Evolutionary conservation across 1,284 basidiomycete species (phyloP).

Genomic region (Apiotrichum gamsii): DNA sequence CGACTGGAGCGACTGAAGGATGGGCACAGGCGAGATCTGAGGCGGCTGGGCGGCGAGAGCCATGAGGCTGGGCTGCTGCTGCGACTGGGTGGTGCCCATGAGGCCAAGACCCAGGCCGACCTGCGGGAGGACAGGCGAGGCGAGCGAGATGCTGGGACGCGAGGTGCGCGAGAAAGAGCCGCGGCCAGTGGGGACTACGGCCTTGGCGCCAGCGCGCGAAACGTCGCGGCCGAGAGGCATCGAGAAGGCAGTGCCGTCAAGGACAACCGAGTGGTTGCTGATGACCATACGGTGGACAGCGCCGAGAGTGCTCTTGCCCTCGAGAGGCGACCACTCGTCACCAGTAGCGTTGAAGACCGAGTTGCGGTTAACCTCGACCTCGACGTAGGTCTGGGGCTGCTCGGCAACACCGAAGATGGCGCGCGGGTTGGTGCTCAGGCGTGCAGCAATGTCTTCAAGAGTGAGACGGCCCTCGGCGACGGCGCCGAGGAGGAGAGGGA

Average conservation of each 20-base stretch:
- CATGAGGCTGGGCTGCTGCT: constrained; percentile 32
- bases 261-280: constrained; percentile 82
- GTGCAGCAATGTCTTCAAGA: constrained; percentile 70
- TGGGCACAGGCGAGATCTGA: constrained; percentile 37
- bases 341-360: constrained; percentile 54
- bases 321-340: constrained; percentile 77
- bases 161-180: constrained; percentile 40
- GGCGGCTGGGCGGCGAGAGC: constrained; percentile 28
- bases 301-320: constrained; percentile 61
- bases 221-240: constrained; percentile 69
- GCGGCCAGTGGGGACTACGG: constrained; percentile 12
- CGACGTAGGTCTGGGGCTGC: constrained; percentile 79
- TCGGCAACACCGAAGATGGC: constrained; percentile 87
- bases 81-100: constrained; percentile 12
- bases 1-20: constrained; percentile 51
- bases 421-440: constrained; percentile 86
- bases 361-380: constrained; percentile 80
- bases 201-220: constrained; percentile 55
- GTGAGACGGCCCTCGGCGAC: constrained; percentile 74
- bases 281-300: constrained; percentile 85
- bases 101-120: constrained; percentile 13
- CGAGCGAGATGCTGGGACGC: constrained; percentile 31
- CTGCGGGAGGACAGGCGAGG: constrained; percentile 14
- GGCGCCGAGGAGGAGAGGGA: constrained; percentile 82
- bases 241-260: constrained; percentile 73